Base-by-base conservation (phyloP, 1,139 yeast species). In the Suhomyces panamericanus region DNA sequence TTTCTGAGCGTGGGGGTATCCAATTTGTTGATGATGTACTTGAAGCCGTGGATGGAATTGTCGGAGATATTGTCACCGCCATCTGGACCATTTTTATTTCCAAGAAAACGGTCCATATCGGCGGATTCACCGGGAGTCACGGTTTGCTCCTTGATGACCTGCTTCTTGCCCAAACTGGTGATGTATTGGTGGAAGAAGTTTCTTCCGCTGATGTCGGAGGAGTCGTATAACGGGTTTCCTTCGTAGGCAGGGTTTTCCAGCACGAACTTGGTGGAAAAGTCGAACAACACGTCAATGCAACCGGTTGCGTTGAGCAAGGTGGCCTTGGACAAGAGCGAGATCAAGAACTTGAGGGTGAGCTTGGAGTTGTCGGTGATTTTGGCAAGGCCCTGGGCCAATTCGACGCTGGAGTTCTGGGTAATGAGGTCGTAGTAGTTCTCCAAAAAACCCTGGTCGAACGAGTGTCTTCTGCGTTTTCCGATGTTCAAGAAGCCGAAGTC, bases 121-220 rank as follows among this genome's bases (percentile, higher is more conserved):
- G 63, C 45, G 2, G 70, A 58, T 52, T 69, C 73, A 31, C 77
- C 76, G 2, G 76, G 75, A 9, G 63, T 60, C 27, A 65, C 59
- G 32, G 44, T 48, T 42, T 42, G 64, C 38, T 59, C 64, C 38
- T 60, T 59, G 26, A 57, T 49, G 39, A 62, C 54, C 42, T 66
- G 70, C 35, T 63, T 61, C 53, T 91, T 82, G 2, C 96, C 96
- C 46, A 86, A 73, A 26, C 84, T 79, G 44, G 90, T 83, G 28
- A 90, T 80, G 56, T 84, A 84, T 53, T 88, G 88, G 62, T 91
- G 98, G 57, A 91, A 79, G 55, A 90, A 85, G 59, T 87, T 90
- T 52, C 97, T 75, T 20, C 89, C 88, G 48, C 87, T 83, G 39
- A 91, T 81, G 58, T 90, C 96, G 7, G 81, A 68, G 1, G 82